Evolutionary conservation across 371 early-diverging fungal genomes (phyloP).

Genomic region (Actinomortierella ambigua): DNA sequence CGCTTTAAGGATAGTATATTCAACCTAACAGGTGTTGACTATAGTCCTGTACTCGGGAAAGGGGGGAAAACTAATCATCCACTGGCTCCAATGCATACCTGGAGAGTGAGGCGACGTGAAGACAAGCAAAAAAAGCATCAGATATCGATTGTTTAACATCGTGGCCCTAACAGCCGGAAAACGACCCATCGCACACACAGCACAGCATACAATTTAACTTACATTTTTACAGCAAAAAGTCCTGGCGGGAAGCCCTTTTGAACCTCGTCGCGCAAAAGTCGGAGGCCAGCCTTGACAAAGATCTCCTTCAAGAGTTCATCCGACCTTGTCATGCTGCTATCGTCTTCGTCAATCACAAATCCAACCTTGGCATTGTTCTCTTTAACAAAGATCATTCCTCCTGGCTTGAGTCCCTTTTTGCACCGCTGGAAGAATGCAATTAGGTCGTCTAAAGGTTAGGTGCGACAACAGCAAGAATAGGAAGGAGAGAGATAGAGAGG

Average conservation of each 20-base stretch:
- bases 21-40: no score
- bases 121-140: no score
- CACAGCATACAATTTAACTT: slow-evolving; percentile 44
- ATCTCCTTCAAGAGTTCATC: slow-evolving; percentile 67
- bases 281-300: slow-evolving; percentile 75
- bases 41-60: no score
- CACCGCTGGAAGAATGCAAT: slow-evolving; percentile 83
- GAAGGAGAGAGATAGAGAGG: not conserved
- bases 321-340: slow-evolving; percentile 87
- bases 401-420: slow-evolving; percentile 69
- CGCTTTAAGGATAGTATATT: no score
- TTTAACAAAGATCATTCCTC: slow-evolving; percentile 88
- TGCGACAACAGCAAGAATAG: not conserved
- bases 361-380: slow-evolving; percentile 81
- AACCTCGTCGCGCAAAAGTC: slow-evolving; percentile 67
- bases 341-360: slow-evolving; percentile 79
- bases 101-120: no score
- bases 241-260: slow-evolving; percentile 86
- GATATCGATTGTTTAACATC: no score
- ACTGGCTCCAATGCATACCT: no score
- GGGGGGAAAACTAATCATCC: no score
- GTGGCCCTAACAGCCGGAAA: no score
- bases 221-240: slow-evolving; percentile 89
- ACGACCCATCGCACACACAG: no score
- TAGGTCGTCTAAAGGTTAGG: slow-evolving; percentile 71